Evolutionary conservation across 2,329 filamentous ascomycete genomes (phyloP).

Genomic region (Diaporthe sp.): DNA sequence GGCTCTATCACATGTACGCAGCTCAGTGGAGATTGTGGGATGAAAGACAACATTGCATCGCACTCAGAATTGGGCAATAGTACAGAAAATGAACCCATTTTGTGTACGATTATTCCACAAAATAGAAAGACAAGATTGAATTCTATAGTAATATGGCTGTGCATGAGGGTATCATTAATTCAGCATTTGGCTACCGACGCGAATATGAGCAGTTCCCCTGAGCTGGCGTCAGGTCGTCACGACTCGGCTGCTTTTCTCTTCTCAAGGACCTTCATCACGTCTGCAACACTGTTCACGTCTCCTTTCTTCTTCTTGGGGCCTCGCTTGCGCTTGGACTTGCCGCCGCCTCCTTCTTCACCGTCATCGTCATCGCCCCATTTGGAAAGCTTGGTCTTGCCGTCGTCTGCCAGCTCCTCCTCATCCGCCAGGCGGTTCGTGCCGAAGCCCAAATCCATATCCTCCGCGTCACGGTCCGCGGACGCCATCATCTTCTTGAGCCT

Average conservation of each 20-base stretch:
- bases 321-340: constrained; percentile 75
- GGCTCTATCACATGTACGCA: constrained; percentile 10
- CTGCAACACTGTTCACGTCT: constrained; percentile 81
- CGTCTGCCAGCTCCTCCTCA: constrained; percentile 83
- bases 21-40: not conserved
- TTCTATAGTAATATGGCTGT: not conserved
- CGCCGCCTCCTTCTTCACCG: constrained; percentile 61
- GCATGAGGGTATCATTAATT: constrained; percentile 28
- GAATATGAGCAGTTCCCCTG: not conserved
- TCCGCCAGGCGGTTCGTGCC: constrained; percentile 90
- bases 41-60: not conserved
- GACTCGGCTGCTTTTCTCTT: constrained; percentile 59
- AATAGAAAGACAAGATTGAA: too few relatives aligned
- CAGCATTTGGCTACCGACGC: not conserved
- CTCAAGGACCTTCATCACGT: constrained; percentile 86
- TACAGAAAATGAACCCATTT: not conserved
- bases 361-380: constrained; percentile 72
- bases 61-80: not conserved
- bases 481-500: constrained; percentile 82
- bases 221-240: constrained; percentile 10
- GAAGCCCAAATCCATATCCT: constrained; percentile 96
- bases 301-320: constrained; percentile 83
- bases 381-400: constrained; percentile 75
- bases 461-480: constrained; percentile 82
- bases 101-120: not conserved